Evolutionary conservation across 495 filamentous ascomycete genomes (phyloP).

Genomic region (Acidiella bohemica): DNA sequence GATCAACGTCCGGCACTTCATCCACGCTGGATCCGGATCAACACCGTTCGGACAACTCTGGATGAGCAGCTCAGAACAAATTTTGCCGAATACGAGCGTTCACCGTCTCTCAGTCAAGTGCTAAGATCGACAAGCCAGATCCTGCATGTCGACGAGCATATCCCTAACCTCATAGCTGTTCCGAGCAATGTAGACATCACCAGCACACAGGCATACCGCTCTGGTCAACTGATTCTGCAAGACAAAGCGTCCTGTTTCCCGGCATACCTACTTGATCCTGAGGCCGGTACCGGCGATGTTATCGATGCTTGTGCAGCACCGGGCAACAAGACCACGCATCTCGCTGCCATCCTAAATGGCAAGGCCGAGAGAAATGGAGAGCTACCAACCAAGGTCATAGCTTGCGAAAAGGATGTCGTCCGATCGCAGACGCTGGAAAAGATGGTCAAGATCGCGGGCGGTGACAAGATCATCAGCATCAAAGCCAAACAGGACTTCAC

Average conservation of each 20-base stretch:
- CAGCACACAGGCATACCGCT: constrained; percentile 53
- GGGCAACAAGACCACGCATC: constrained; percentile 93
- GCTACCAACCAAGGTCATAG: constrained; percentile 36
- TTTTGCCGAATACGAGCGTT: constrained; percentile 44
- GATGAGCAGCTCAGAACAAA: constrained; percentile 55
- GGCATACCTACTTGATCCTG: constrained; percentile 62
- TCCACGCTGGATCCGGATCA: constrained; percentile 83
- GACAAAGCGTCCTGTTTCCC: constrained; percentile 97
- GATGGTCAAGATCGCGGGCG: constrained; percentile 69
- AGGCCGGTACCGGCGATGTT: constrained; percentile 49
- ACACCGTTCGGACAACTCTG: constrained; percentile 57
- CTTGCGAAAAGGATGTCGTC: constrained; percentile 54
- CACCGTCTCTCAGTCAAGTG: constrained; percentile 32
- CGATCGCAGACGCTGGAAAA: constrained; percentile 61
- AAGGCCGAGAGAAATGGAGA: not conserved
- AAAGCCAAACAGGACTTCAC: constrained; percentile 68
- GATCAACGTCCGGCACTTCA: too few species aligned
- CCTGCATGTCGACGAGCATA: constrained; percentile 54
- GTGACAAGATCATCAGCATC: constrained; percentile 47
- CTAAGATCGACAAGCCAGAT: constrained; percentile 21
- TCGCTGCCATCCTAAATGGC: constrained; percentile 50
- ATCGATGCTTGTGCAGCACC: constrained; percentile 88
- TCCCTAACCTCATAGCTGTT: constrained; percentile 72
- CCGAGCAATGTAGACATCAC: constrained; percentile 53
- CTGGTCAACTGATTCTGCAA: constrained; percentile 73